A percentile compares a stretch with the other conserved stretches of the same genome.
These are phyloP conservation scores for Hysterangium stoloniferum DNA, from an alignment of 768 basidiomycete genomes.

Conservation along the genomic window DNA sequence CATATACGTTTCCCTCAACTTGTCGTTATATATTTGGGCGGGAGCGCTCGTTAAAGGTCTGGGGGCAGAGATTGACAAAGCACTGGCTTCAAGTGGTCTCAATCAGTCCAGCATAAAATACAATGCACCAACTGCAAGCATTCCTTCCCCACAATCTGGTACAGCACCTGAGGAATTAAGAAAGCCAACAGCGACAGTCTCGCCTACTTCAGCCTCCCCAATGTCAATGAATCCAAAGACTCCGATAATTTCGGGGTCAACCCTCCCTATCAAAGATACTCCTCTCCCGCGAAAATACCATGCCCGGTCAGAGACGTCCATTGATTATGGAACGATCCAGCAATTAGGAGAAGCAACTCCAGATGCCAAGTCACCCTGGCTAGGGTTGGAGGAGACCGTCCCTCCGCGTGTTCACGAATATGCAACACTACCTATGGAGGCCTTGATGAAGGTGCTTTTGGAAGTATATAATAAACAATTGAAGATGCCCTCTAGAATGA, in stretches of 20 bases:
- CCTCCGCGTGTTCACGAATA: constrained; percentile 86
- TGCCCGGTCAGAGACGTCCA: constrained; percentile 28
- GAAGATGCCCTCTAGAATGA: too few relatives aligned
- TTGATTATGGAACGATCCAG: constrained; percentile 76
- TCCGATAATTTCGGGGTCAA: neutral
- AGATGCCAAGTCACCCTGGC: constrained; percentile 77
- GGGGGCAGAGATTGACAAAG: constrained; percentile 12
- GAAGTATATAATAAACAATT: constrained; percentile 74
- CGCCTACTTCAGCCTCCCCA: neutral
- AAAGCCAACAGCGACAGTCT: neutral
- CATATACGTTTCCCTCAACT: constrained; percentile 81
- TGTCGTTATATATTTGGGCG: constrained; percentile 59
- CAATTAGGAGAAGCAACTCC: constrained; percentile 87
- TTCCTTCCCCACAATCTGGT: neutral
- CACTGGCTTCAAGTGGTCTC: constrained; percentile 14
- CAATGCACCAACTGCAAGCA: neutral
- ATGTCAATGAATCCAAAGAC: neutral
- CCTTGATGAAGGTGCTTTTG: constrained; percentile 74
- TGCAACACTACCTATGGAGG: constrained; percentile 73
- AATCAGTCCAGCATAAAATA: neutral
- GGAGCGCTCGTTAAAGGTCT: constrained; percentile 11
- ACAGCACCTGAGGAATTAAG: constrained; percentile 4
- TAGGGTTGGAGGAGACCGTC: constrained; percentile 76
- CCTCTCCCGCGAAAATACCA: constrained; percentile 13
- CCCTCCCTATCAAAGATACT: neutral